phyloP scores from a whole-genome alignment of 1,139 yeast species.

The Scheffersomyces illinoinensis region DNA sequence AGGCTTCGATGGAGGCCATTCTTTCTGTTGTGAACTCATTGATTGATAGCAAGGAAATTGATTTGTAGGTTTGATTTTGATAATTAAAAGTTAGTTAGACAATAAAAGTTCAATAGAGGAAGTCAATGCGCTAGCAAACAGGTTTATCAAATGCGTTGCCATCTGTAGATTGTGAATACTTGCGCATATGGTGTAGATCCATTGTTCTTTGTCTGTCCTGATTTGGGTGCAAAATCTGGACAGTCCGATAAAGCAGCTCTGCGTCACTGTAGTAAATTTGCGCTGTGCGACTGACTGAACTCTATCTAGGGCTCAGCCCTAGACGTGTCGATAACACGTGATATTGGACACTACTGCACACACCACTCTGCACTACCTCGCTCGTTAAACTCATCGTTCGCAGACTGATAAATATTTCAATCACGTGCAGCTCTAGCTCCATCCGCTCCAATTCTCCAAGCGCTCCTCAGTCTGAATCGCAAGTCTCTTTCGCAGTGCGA shows the following conservation, averaged over 20 bases:
- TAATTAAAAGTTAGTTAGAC: neutral
- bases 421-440: neutral
- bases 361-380: neutral
- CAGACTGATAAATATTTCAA: neutral
- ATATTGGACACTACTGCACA: neutral
- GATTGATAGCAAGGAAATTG: constrained; percentile 26
- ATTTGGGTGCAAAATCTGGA: neutral
- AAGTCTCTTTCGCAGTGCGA: neutral
- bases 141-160: too few relatives aligned
- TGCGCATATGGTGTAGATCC: too few relatives aligned
- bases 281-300: neutral
- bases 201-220: neutral
- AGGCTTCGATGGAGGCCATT: constrained; percentile 51
- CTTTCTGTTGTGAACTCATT: constrained; percentile 41
- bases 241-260: neutral
- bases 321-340: neutral
- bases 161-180: too few relatives aligned
- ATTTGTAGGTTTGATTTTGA: constrained; percentile 6
- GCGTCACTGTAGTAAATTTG: neutral
- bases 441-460: too few relatives aligned
- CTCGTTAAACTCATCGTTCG: neutral
- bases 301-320: neutral
- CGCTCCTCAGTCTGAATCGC: neutral
- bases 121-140: too few relatives aligned
- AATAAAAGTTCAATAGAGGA: neutral